Percentiles rank a stretch among this genome's conserved stretches.
Evolutionary conservation across 768 basidiomycete species (phyloP).

Genomic region (Favolaschia claudopus): DNA sequence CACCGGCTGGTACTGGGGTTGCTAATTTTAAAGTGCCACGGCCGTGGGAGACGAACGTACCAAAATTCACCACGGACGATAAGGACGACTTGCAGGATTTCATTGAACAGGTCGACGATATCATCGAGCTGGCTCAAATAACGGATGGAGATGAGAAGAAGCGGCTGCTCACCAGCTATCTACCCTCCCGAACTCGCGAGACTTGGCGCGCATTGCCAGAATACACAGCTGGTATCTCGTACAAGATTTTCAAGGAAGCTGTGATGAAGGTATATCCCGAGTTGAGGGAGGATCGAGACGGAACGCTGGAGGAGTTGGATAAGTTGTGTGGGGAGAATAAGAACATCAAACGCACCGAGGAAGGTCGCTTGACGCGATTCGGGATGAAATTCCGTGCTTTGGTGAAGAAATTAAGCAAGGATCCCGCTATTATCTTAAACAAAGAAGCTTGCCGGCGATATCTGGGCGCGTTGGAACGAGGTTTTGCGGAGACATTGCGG

Average conservation of each 20-base stretch:
- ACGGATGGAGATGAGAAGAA: constrained; percentile 11
- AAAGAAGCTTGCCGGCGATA: constrained; percentile 14
- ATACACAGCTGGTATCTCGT: constrained; percentile 2
- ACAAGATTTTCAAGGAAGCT: constrained; percentile 4
- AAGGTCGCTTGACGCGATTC: background rate
- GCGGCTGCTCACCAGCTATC: background rate
- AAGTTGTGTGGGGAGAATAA: background rate
- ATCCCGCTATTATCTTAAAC: constrained; percentile 5
- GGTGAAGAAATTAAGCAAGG: constrained; percentile 9
- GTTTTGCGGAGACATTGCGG: constrained; percentile 4
- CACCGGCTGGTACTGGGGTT: background rate
- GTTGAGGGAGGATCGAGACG: constrained; percentile 3
- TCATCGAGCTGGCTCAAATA: constrained; percentile 1
- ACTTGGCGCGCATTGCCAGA: constrained; percentile 1
- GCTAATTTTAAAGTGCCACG: background rate
- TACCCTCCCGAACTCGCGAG: constrained; percentile 11
- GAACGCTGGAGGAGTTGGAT: constrained; percentile 7
- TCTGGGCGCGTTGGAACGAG: constrained; percentile 5
- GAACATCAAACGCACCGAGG: constrained; percentile 7
- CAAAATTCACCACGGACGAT: background rate
- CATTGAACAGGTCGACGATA: no score
- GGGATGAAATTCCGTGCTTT: constrained; percentile 1
- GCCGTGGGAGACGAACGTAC: no score
- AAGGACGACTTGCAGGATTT: background rate
- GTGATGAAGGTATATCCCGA: constrained; percentile 10